Conservation (phyloP, 2,329 filamentous ascomycete species). For the Cladosporium sp. region DNA sequence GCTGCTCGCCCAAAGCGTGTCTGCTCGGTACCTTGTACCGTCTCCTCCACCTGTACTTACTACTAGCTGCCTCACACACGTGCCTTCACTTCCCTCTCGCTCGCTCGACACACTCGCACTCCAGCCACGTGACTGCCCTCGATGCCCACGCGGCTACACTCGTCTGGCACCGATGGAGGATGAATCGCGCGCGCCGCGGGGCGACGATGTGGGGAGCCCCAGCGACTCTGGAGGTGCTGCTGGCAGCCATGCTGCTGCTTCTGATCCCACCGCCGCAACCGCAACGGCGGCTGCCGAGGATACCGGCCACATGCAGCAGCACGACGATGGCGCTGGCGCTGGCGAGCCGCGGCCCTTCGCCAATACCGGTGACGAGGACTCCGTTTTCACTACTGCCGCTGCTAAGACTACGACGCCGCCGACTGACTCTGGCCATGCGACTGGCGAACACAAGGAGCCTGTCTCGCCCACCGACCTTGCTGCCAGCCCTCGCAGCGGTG, state of each 20-base stretch:
- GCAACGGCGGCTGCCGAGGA: conserved; percentile 7
- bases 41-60: too few species aligned
- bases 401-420: not conserved
- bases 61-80: not conserved
- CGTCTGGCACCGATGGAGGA: not conserved
- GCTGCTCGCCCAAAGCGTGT: not conserved
- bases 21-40: not conserved
- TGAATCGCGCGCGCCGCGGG: not conserved
- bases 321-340: not conserved
- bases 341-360: not conserved
- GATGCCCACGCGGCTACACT: not conserved
- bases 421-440: not conserved
- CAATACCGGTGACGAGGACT: not conserved
- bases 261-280: not conserved
- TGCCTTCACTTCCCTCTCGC: not conserved
- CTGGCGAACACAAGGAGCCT: not conserved
- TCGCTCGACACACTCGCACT: not conserved
- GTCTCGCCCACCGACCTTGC: not conserved
- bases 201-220: not conserved
- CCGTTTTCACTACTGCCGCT: not conserved
- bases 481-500: conserved; percentile 12
- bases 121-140: not conserved
- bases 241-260: not conserved
- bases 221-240: not conserved
- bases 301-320: conserved; percentile 10